Evolutionary conservation across 768 basidiomycete genomes (phyloP).

Genomic region (Gautieria morchelliformis): DNA sequence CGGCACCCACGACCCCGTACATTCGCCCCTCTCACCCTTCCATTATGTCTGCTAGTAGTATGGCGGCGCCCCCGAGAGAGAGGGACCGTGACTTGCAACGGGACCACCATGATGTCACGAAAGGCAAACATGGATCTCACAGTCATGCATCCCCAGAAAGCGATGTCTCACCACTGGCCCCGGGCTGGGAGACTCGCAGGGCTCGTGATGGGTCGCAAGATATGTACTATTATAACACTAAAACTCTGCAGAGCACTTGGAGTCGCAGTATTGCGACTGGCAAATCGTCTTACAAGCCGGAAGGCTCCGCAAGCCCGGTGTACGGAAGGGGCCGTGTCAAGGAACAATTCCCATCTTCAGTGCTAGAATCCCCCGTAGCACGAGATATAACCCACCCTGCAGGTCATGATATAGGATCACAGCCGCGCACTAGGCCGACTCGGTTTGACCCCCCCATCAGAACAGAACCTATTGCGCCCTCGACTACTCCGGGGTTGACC

Average conservation of each 20-base stretch:
- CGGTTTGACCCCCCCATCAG: slow-evolving; percentile 20
- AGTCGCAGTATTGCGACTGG: slow-evolving; percentile 30
- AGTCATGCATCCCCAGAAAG: slow-evolving; percentile 3
- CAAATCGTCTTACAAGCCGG: slow-evolving; percentile 1
- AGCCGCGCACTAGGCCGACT: neutral
- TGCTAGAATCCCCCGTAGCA: slow-evolving; percentile 16
- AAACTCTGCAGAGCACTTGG: slow-evolving; percentile 53
- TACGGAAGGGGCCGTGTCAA: slow-evolving; percentile 3
- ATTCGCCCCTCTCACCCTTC: slow-evolving; percentile 9
- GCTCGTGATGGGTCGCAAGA: slow-evolving; percentile 31
- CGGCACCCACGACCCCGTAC: neutral
- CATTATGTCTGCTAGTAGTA: slow-evolving; percentile 8
- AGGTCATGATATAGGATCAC: slow-evolving; percentile 17
- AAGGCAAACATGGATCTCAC: neutral
- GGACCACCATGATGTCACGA: neutral
- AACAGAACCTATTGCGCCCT: slow-evolving; percentile 16
- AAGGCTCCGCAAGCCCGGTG: neutral
- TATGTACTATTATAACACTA: slow-evolving; percentile 49
- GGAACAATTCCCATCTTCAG: slow-evolving; percentile 19
- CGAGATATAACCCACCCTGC: slow-evolving; percentile 15
- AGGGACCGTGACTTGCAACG: slow-evolving; percentile 4
- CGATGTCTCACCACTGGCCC: slow-evolving; percentile 31
- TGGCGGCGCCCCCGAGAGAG: slow-evolving; percentile 4
- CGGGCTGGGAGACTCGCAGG: slow-evolving; percentile 45
- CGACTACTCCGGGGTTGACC: slow-evolving; percentile 25